These are phyloP conservation scores for Primulina huaijiensis DNA, from an alignment of 257 asterid species.

Conservation along the genomic window DNA sequence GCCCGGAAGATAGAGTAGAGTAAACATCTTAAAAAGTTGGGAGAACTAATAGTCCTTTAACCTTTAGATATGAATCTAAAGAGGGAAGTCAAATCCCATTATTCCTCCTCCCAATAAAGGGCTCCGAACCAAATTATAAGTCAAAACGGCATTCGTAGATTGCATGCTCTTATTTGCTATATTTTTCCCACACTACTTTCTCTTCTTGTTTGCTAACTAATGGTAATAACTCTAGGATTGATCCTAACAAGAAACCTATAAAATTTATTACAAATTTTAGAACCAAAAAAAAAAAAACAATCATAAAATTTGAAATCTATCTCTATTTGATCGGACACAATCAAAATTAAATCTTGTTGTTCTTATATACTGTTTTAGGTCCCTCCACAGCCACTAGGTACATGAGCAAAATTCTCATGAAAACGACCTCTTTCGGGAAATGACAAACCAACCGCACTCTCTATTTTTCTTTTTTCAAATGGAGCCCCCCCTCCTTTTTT, in stretches of 20 bases:
- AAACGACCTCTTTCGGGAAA: conserved; percentile 39
- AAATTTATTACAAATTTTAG: no score
- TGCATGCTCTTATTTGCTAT: not conserved
- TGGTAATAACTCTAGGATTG: not conserved
- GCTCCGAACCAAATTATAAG: no score
- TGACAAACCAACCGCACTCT: conserved; percentile 46
- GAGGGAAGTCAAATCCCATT: not conserved
- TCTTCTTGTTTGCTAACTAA: not conserved
- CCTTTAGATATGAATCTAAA: not conserved
- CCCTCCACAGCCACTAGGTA: conserved; percentile 38
- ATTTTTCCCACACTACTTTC: not conserved
- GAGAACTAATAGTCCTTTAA: not conserved
- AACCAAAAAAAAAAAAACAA: no score
- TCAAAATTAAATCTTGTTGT: conserved; percentile 27
- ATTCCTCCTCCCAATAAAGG: not conserved
- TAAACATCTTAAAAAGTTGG: not conserved
- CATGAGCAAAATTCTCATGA: conserved; percentile 19
- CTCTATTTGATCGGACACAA: not conserved
- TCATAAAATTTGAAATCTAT: not conserved
- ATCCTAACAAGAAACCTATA: not conserved
- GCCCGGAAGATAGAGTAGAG: not conserved
- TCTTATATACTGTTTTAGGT: conserved; percentile 22
- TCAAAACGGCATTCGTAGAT: not conserved
- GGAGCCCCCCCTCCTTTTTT: conserved; percentile 16
- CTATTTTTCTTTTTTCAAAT: conserved; percentile 15